Percentiles rank a stretch among this genome's conserved stretches.
Conservation (phyloP, 2,329 filamentous ascomycete genomes). For the Neopestalotiopsis sp. region DNA sequence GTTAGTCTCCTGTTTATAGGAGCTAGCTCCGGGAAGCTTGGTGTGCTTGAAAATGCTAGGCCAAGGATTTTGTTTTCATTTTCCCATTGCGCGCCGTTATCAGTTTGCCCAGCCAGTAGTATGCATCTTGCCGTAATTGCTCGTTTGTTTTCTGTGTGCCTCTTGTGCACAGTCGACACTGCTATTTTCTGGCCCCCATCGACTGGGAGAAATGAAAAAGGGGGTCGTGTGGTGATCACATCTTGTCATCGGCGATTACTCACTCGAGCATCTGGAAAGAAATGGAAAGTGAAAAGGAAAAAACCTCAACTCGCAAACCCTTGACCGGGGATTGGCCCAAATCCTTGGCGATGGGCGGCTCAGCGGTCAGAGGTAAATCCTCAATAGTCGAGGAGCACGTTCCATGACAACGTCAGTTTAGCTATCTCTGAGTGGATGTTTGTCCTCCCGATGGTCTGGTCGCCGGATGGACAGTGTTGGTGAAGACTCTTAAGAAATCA, state of each 20-base stretch:
- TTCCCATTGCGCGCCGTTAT: not conserved
- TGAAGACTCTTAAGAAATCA: not conserved
- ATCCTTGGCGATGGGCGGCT: not conserved
- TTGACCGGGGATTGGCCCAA: not conserved
- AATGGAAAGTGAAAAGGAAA: no score
- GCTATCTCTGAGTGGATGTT: not conserved
- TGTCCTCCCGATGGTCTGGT: not conserved
- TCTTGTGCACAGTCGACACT: not conserved
- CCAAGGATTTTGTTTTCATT: not conserved
- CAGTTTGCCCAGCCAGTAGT: no score
- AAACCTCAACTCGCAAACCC: not conserved
- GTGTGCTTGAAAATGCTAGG: not conserved
- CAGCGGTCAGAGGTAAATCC: not conserved
- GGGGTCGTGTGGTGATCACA: not conserved
- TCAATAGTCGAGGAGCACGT: not conserved
- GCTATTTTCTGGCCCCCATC: not conserved
- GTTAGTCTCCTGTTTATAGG: not conserved
- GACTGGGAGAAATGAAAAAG: not conserved
- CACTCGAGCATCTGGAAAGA: not conserved
- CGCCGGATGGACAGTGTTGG: not conserved
- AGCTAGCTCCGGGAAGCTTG: not conserved
- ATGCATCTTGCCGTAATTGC: not conserved
- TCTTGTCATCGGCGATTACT: conserved; percentile 3
- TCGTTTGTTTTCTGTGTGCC: not conserved
- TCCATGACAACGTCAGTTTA: not conserved